phyloP scores from a whole-genome alignment of 805 yeast species.

The Clavispora vitiphila region DNA sequence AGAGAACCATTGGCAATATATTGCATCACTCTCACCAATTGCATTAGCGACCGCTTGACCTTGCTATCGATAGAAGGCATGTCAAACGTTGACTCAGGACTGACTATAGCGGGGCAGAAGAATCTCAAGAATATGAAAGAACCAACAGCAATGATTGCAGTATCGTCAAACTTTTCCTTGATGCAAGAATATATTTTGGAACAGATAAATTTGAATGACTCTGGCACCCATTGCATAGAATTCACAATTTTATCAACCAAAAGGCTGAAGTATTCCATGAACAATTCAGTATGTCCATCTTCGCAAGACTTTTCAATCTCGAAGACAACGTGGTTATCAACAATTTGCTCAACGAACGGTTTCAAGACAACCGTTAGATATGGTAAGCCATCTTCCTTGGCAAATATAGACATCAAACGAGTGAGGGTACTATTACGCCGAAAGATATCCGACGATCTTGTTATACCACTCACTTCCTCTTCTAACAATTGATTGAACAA shows the following conservation, averaged over 20 bases:
- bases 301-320: constrained; percentile 57
- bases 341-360: constrained; percentile 53
- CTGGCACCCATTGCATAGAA: constrained; percentile 58
- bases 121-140: constrained; percentile 79
- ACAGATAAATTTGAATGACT: constrained; percentile 68
- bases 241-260: constrained; percentile 55
- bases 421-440: constrained; percentile 83
- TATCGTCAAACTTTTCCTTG: constrained; percentile 55
- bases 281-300: constrained; percentile 36
- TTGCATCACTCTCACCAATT: constrained; percentile 79
- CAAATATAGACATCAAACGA: constrained; percentile 64
- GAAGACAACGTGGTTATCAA: constrained; percentile 45
- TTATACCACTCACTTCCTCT: constrained; percentile 57
- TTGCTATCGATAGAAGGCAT: constrained; percentile 23
- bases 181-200: constrained; percentile 57
- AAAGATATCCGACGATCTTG: constrained; percentile 65
- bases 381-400: constrained; percentile 58
- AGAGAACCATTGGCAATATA: constrained; percentile 81
- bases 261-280: constrained; percentile 50
- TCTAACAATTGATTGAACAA: constrained; percentile 52
- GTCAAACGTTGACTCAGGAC: constrained; percentile 62
- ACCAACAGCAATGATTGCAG: constrained; percentile 65
- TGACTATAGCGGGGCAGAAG: constrained; percentile 84
- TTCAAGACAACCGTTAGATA: constrained; percentile 51
- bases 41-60: constrained; percentile 63